phyloP scores from a whole-genome alignment of 2,329 filamentous ascomycete species.

The Colletotrichum gigasporum region DNA sequence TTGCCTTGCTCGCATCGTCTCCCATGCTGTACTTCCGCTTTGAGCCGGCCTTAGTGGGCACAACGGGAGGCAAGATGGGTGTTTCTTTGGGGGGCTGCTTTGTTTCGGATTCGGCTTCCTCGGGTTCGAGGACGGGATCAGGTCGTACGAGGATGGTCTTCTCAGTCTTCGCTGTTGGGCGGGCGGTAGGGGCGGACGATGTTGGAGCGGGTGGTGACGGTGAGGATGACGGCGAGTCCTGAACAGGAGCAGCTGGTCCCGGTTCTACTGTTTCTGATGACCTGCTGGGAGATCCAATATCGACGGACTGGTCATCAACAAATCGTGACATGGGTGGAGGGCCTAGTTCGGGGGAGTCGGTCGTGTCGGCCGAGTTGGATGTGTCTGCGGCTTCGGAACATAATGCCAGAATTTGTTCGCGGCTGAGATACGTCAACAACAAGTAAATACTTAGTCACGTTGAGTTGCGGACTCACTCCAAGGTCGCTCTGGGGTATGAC shows the following conservation, averaged over 20 bases:
- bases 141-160: constrained; percentile 18
- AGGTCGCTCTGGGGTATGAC: constrained; percentile 70
- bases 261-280: constrained; percentile 5
- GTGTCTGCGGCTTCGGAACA: constrained; percentile 56
- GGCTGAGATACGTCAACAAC: constrained; percentile 49
- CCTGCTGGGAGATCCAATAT: constrained; percentile 58
- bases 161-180: constrained; percentile 4
- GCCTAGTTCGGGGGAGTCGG: constrained; percentile 75
- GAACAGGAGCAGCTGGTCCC: neutral
- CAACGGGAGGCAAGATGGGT: neutral
- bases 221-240: neutral
- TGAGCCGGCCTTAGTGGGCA: constrained; percentile 54
- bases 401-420: constrained; percentile 71
- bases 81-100: neutral
- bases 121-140: neutral
- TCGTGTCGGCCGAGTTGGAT: constrained; percentile 46
- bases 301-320: constrained; percentile 65
- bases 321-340: constrained; percentile 68
- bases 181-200: neutral
- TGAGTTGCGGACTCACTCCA: constrained; percentile 64
- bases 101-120: constrained; percentile 9
- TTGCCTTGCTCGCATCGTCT: constrained; percentile 56
- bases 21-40: constrained; percentile 67
- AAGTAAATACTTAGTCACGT: neutral
- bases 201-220: neutral